Evolutionary conservation across 768 basidiomycete species (phyloP).

Genomic region (Termitomyces bulborhizus): DNA sequence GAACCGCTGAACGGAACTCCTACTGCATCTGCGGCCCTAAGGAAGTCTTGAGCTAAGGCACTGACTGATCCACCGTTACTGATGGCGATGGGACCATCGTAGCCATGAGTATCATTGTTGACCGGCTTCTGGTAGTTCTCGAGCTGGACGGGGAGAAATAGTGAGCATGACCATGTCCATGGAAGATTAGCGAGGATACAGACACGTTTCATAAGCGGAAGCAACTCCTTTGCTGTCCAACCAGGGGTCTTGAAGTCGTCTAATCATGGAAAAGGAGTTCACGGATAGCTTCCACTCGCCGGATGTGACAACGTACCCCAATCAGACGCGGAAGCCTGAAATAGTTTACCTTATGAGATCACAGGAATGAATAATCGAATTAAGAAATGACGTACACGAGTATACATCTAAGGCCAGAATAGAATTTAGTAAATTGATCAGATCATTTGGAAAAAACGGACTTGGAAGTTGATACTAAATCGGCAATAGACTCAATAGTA

Average conservation of each 20-base stretch:
- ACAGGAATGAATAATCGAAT: not conserved
- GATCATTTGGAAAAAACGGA: not conserved
- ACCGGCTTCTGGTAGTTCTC: constrained; percentile 74
- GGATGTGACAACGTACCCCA: constrained; percentile 41
- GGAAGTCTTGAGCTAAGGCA: constrained; percentile 62
- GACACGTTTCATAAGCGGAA: constrained; percentile 69
- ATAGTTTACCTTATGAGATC: not conserved
- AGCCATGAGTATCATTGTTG: constrained; percentile 64
- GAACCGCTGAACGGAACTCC: constrained; percentile 62
- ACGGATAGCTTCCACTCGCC: not conserved
- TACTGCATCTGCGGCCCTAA: constrained; percentile 53
- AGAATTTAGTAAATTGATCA: not conserved
- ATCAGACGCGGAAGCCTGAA: constrained; percentile 60
- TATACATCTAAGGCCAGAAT: constrained; percentile 53
- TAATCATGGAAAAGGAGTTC: constrained; percentile 17
- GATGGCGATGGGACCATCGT: constrained; percentile 70
- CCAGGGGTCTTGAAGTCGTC: constrained; percentile 71
- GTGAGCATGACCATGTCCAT: not conserved
- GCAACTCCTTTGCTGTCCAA: constrained; percentile 61
- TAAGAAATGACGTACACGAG: constrained; percentile 32
- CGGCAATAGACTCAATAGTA: not conserved
- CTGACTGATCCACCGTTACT: constrained; percentile 63
- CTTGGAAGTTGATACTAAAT: constrained; percentile 66
- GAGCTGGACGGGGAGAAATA: constrained; percentile 28
- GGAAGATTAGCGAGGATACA: constrained; percentile 2